Evolutionary conservation across 2,329 filamentous ascomycete genomes (phyloP).

Genomic region (Albophoma yamanashiensis): DNA sequence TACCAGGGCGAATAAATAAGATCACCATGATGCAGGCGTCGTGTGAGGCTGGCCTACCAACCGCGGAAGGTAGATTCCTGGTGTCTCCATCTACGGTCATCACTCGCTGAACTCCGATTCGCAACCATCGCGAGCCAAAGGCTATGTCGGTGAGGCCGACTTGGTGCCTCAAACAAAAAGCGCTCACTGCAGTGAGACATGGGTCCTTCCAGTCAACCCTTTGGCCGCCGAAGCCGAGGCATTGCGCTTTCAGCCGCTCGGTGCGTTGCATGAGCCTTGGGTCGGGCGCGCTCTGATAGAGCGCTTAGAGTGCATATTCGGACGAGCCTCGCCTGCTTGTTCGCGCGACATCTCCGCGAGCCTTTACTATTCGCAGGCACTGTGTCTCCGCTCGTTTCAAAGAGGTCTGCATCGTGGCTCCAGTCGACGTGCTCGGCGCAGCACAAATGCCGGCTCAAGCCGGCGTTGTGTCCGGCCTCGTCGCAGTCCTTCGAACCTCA

Average conservation of each 20-base stretch:
- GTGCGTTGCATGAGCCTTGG: not conserved
- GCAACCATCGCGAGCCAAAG: not conserved
- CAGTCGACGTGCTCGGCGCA: not conserved
- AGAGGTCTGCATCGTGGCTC: not conserved
- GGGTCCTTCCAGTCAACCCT: not conserved
- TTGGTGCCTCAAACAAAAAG: not conserved
- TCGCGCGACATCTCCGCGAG: not conserved
- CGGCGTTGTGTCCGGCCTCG: not conserved
- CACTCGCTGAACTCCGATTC: too few relatives aligned
- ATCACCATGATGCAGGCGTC: not conserved
- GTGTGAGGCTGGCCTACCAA: not conserved
- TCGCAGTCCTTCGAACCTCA: conserved; percentile 18
- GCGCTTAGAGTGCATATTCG: not conserved
- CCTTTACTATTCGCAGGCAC: not conserved
- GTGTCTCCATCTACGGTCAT: not conserved
- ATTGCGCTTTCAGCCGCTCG: not conserved
- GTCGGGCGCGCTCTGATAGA: not conserved
- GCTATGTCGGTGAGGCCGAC: not conserved
- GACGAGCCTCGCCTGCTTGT: not conserved
- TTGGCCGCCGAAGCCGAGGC: not conserved
- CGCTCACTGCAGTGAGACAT: not conserved
- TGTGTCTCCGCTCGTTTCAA: not conserved
- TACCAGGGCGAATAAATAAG: not conserved
- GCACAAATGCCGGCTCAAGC: not conserved
- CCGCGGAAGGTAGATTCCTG: not conserved